Base-by-base conservation (phyloP, 148 eudicot genomes). In the Fagopyrum esculentum region DNA sequence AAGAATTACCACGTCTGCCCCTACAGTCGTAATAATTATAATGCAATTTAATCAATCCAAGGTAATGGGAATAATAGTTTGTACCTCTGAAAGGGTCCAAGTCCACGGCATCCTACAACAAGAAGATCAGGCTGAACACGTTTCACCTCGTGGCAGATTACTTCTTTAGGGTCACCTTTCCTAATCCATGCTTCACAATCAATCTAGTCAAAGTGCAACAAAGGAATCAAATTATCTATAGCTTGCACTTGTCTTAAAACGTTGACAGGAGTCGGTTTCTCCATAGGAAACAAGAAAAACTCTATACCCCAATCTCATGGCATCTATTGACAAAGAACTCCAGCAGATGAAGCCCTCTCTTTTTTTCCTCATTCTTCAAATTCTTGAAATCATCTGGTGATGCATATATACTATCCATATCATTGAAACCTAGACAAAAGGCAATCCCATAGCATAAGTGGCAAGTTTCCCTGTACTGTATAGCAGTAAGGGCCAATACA, bases 21-120 rank as follows among this genome's bases (percentile, higher is more conserved):
- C n/a, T 55, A 55, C 3, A 19, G 59, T n/a, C 15, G 13, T 15
- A 19, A 55, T 10, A 19, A 52, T 13, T 52, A 52, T 12, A 4
- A 12, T 4, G 2, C 56, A 12, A 7, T 57, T 59, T 59, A 22
- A 59, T 60, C 13, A 22, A 60, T 60, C 40, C 22, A 9, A 1
- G 9, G 15, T 4, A 63, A 63, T 12, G 26, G 69, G 69, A 16
- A 29, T 49, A 5, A 45, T 29, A 47, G 13, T 19, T 26, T 63
- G 15, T 85, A 92, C 98, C 88, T 90, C 79, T 95, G 98, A 83
- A 95, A 92, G 79, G 98, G 98, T 77, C 97, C 96, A 79, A 95
- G 98, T 52, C 97, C 98, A 83, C 98, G 84, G 84, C 92, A 84
- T 73, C 98, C 98, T 6, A 95, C 91, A 72, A 92, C 97, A 77